phyloP scores from a whole-genome alignment of 495 filamentous ascomycete species.

The Usnea hakonensis region DNA sequence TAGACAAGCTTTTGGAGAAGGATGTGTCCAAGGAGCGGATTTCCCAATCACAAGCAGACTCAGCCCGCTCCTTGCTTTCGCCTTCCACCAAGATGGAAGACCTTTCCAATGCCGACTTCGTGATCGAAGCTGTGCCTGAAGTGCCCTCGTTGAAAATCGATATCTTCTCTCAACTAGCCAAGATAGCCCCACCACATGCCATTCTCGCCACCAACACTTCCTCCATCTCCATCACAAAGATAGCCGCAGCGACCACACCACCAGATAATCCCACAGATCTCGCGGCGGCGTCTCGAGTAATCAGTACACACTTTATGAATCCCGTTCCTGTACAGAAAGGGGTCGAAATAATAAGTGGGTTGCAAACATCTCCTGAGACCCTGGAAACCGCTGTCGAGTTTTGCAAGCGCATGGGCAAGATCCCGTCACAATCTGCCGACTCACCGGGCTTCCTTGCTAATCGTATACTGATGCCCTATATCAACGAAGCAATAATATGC shows the following conservation, averaged over 20 bases:
- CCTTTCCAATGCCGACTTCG: constrained; percentile 83
- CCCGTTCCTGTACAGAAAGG: constrained; percentile 95
- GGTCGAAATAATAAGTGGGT: constrained; percentile 89
- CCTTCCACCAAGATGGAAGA: constrained; percentile 68
- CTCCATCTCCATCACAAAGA: constrained; percentile 93
- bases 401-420: constrained; percentile 83
- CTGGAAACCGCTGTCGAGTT: constrained; percentile 78
- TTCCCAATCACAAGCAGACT: constrained; percentile 67
- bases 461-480: constrained; percentile 96
- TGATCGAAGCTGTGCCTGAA: constrained; percentile 97
- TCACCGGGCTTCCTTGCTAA: constrained; percentile 94
- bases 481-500: constrained; percentile 97
- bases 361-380: constrained; percentile 81
- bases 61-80: constrained; percentile 56
- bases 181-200: constrained; percentile 76
- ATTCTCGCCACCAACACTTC: constrained; percentile 97
- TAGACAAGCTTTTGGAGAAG: constrained; percentile 87
- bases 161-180: constrained; percentile 79
- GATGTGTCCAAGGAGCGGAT: constrained; percentile 80
- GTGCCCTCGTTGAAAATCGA: constrained; percentile 76
- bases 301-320: constrained; percentile 99
- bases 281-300: constrained; percentile 75
- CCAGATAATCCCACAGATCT: constrained; percentile 62
- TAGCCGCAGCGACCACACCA: constrained; percentile 73
- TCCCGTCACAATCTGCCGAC: constrained; percentile 77